Conservation (phyloP, 1,284 basidiomycete species). For the Tilletia walkeri region DNA sequence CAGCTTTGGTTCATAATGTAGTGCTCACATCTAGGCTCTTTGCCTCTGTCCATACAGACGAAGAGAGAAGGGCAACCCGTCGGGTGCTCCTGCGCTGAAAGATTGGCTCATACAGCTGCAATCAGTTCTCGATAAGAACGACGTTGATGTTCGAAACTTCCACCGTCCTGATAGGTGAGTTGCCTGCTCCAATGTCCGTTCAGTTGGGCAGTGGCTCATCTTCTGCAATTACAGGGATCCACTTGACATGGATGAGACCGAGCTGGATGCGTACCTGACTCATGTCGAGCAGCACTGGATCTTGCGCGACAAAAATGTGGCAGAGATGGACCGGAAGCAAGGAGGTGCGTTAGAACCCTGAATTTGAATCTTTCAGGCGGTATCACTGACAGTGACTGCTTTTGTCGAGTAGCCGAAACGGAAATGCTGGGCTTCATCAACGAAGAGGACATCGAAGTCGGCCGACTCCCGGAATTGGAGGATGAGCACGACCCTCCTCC, state of each 20-base stretch:
- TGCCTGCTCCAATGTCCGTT: not conserved
- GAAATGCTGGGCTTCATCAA: slow-evolving; percentile 10
- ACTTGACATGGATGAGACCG: slow-evolving; percentile 62
- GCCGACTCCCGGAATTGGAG: not conserved
- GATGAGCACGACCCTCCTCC: slow-evolving; percentile 1
- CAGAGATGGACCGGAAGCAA: slow-evolving; percentile 9
- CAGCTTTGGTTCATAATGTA: not conserved
- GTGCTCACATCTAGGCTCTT: not conserved
- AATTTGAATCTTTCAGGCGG: not conserved
- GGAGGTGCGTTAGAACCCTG: not conserved
- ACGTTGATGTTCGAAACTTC: not conserved
- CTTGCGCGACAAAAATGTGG: slow-evolving; percentile 25
- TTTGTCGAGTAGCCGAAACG: not conserved
- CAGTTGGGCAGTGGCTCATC: not conserved
- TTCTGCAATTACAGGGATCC: slow-evolving; percentile 55
- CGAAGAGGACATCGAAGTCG: slow-evolving; percentile 6
- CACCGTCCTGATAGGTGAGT: slow-evolving; percentile 2
- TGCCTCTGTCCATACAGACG: not conserved
- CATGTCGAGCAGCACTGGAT: slow-evolving; percentile 66
- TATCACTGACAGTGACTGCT: not conserved
- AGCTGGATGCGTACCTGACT: slow-evolving; percentile 68
- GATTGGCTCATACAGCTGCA: not conserved
- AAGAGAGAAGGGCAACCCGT: not conserved
- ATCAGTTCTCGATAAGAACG: not conserved
- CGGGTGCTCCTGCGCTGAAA: not conserved